Conservation (phyloP, 345 rosid genomes). For the Dipteronia sinensis region DNA sequence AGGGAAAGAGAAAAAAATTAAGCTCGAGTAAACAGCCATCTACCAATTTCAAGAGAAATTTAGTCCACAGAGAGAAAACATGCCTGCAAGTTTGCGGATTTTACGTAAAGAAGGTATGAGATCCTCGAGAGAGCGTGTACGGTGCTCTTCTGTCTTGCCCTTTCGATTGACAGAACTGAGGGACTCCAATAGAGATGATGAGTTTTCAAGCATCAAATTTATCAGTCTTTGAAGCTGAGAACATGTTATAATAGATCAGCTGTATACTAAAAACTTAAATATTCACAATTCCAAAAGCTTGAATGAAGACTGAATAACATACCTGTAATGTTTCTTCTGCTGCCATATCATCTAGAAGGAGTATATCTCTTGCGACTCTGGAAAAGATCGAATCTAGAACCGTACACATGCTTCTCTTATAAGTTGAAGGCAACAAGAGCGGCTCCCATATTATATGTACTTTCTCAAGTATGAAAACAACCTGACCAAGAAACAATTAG, state of each 20-base stretch:
- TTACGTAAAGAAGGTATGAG: conserved; percentile 72
- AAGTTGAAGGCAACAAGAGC: conserved; percentile 69
- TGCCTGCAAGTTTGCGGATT: conserved; percentile 88
- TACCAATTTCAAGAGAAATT: conserved; percentile 14
- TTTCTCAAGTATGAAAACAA: conserved; percentile 87
- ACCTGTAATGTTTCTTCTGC: conserved; percentile 98
- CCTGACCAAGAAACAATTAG: conserved; percentile 45
- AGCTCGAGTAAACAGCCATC: conserved; percentile 1
- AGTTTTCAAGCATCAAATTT: conserved; percentile 71
- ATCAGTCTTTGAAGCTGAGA: conserved; percentile 84
- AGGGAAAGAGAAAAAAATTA: neutral
- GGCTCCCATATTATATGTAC: conserved; percentile 95
- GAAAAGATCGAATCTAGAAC: conserved; percentile 83
- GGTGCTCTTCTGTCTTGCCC: conserved; percentile 42
- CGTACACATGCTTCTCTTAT: conserved; percentile 78
- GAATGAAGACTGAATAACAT: conserved; percentile 6
- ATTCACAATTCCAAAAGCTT: conserved; percentile 9
- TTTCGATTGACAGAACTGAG: conserved; percentile 37
- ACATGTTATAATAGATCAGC: conserved; percentile 17
- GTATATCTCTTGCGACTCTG: conserved; percentile 70
- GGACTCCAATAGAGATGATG: conserved; percentile 65
- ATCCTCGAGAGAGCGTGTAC: conserved; percentile 47
- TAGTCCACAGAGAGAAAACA: conserved; percentile 24
- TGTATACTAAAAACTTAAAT: conserved; percentile 5
- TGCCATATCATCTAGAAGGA: conserved; percentile 91